Percentiles rank a stretch among this genome's conserved stretches.
phyloP scores from a whole-genome alignment of 192 early-diverging fungal genomes.

The Linnemannia elongata region DNA sequence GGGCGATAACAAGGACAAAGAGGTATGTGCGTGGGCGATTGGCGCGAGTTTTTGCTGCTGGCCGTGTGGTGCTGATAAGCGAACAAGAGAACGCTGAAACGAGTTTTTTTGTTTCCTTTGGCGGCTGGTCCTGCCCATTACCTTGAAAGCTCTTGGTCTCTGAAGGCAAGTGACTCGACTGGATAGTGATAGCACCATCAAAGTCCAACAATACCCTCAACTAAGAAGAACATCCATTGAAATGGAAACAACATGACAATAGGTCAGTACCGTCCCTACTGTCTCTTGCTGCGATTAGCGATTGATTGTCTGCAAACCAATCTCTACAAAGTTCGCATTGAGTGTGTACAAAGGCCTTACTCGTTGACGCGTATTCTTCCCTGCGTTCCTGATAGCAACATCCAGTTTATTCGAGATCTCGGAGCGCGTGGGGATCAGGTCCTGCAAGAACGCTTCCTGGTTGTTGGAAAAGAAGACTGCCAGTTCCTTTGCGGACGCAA shows the following conservation, averaged over 20 bases:
- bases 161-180: constrained; percentile 44
- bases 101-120: not conserved
- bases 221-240: not conserved
- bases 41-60: not conserved
- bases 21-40: not conserved
- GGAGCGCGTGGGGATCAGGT: constrained; percentile 45
- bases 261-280: too few relatives aligned
- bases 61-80: too few relatives aligned
- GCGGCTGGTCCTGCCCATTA: not conserved
- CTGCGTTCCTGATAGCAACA: constrained; percentile 31
- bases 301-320: too few relatives aligned
- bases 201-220: constrained; percentile 43
- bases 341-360: constrained; percentile 10
- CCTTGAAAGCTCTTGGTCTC: constrained; percentile 35
- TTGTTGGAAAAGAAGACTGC: constrained; percentile 23
- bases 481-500: constrained; percentile 42
- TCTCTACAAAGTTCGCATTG: too few relatives aligned
- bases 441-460: constrained; percentile 30
- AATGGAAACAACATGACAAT: too few relatives aligned
- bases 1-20: not conserved
- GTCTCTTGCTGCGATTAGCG: too few relatives aligned
- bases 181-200: constrained; percentile 47
- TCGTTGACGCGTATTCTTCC: constrained; percentile 35
- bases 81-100: not conserved
- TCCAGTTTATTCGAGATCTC: constrained; percentile 43